Evolutionary conservation across 352 stramenopile species (phyloP).

Genomic region (Globisporangium sylvaticum): DNA sequence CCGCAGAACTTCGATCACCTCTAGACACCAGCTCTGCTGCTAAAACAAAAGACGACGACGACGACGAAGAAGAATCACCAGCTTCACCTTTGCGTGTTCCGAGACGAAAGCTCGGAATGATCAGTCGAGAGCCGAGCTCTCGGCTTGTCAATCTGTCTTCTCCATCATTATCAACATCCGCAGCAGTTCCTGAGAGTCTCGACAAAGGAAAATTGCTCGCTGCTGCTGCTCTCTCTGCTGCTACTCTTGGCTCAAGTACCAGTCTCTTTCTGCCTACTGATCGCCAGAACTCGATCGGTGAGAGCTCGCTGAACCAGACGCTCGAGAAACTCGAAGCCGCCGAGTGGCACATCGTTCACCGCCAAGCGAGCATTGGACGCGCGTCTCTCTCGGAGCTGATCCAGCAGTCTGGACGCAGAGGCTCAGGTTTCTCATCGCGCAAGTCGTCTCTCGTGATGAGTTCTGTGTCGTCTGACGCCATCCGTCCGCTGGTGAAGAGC

Average conservation of each 20-base stretch:
- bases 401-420: conserved; percentile 8
- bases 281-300: conserved; percentile 4
- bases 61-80: not conserved
- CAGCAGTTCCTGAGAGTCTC: not conserved
- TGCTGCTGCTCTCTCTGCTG: not conserved
- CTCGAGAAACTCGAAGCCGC: conserved; percentile 41
- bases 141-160: not conserved
- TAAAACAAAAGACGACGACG: not conserved
- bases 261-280: not conserved
- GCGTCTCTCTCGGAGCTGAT: conserved; percentile 21
- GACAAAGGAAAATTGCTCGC: not conserved
- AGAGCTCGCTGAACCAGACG: conserved; percentile 21
- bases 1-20: not conserved
- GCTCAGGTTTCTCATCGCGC: not conserved
- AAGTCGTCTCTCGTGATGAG: not conserved
- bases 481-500: not conserved
- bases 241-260: not conserved
- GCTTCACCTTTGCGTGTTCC: not conserved
- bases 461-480: not conserved
- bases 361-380: conserved; percentile 27
- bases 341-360: conserved; percentile 42
- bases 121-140: not conserved
- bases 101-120: conserved; percentile 8
- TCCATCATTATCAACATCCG: not conserved
- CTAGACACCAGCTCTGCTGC: not conserved